Evolutionary conservation across 2,329 filamentous ascomycete species (phyloP).

Genomic region (Talaromyces sp.): DNA sequence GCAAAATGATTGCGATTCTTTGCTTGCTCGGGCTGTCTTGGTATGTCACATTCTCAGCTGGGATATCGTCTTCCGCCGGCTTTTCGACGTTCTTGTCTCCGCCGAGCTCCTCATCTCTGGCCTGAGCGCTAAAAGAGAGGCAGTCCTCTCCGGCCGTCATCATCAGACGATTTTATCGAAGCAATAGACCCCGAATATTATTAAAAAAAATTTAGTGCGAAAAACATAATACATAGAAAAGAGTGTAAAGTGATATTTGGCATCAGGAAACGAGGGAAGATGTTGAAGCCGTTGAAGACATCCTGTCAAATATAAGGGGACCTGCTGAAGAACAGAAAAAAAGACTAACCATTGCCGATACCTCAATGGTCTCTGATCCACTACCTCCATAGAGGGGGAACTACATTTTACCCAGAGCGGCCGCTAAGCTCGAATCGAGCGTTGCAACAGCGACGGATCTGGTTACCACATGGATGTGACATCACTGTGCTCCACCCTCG

Average conservation of each 20-base stretch:
- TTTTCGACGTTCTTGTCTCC: background rate
- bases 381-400: background rate
- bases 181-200: background rate
- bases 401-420: background rate
- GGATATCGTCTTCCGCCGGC: background rate
- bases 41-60: background rate
- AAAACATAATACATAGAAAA: background rate
- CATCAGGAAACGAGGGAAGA: background rate
- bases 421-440: conserved; percentile 2
- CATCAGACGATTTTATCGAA: background rate
- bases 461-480: background rate
- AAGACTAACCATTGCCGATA: background rate
- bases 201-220: background rate
- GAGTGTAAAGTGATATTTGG: background rate
- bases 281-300: background rate
- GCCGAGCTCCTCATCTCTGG: background rate
- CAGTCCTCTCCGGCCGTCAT: background rate
- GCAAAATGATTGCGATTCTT: background rate
- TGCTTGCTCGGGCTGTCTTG: background rate
- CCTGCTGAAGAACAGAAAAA: background rate
- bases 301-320: background rate
- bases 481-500: background rate
- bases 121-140: background rate
- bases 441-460: background rate
- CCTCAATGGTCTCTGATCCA: background rate